Percentiles rank a stretch among this genome's conserved stretches.
These are phyloP conservation scores for Arthrinium phaeospermum DNA, from an alignment of 2,329 filamentous ascomycete species.

Conservation along the genomic window DNA sequence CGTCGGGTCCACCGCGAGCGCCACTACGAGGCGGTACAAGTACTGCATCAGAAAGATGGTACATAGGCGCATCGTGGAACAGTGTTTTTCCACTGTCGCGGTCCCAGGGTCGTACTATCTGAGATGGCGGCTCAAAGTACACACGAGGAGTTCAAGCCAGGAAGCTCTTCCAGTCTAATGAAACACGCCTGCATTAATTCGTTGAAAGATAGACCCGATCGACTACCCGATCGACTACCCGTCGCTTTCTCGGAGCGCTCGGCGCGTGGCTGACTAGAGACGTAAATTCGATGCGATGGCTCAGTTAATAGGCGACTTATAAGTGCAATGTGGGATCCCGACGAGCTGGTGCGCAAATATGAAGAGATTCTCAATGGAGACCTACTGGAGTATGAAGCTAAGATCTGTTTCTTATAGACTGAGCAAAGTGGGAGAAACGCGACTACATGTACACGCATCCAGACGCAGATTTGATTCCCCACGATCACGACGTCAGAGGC, in stretches of 20 bases:
- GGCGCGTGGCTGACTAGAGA: not conserved
- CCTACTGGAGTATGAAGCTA: not conserved
- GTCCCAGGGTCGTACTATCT: not conserved
- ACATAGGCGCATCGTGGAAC: not conserved
- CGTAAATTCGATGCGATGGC: not conserved
- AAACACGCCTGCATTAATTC: not conserved
- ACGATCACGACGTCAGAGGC: too few relatives aligned
- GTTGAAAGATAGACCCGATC: not conserved
- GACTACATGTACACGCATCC: not conserved
- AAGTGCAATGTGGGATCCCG: not conserved
- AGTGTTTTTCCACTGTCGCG: not conserved
- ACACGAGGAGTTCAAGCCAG: slow-evolving; percentile 1
- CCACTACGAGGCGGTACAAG: not conserved
- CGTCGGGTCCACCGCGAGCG: not conserved
- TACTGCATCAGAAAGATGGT: slow-evolving; percentile 17
- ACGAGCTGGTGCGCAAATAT: not conserved
- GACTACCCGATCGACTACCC: too few relatives aligned
- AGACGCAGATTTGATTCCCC: too few relatives aligned
- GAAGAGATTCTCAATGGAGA: not conserved
- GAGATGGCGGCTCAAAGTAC: not conserved
- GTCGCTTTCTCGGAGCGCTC: not conserved
- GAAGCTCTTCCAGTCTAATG: not conserved
- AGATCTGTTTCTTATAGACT: not conserved
- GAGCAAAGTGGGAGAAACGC: not conserved
- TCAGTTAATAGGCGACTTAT: not conserved